Percentiles rank a stretch among this genome's conserved stretches.
Evolutionary conservation across 176 grass and related monocot species (phyloP).

Genomic region (Eleusine coracana): DNA sequence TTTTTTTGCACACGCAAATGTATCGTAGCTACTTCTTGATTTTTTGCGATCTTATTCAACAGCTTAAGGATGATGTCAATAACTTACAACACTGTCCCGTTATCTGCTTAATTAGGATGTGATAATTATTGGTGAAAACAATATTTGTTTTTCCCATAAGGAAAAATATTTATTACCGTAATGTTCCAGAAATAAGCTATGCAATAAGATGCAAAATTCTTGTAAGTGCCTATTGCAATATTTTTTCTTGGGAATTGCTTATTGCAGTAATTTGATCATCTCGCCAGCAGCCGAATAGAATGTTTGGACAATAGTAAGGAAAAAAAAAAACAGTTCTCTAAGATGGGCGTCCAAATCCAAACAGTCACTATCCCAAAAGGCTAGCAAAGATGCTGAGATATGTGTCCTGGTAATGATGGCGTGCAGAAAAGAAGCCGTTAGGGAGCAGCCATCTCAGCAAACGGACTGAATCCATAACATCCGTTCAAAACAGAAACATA

Average conservation of each 20-base stretch:
- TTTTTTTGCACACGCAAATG: not conserved
- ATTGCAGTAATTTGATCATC: not conserved
- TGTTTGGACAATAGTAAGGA: not conserved
- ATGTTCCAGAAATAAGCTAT: not conserved
- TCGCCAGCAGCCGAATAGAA: not conserved
- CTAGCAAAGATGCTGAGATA: conserved; percentile 9
- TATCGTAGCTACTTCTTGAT: not conserved
- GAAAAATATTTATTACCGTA: too few relatives aligned
- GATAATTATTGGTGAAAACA: too few relatives aligned
- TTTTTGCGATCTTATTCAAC: too few relatives aligned
- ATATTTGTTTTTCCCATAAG: too few relatives aligned
- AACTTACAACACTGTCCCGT: too few relatives aligned
- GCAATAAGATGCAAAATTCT: not conserved
- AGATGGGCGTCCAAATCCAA: conserved; percentile 14
- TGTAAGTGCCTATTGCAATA: not conserved
- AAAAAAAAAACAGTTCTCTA: too few relatives aligned
- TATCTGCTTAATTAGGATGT: too few relatives aligned
- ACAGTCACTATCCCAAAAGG: conserved; percentile 17
- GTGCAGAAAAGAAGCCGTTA: conserved; percentile 42
- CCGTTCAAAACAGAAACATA: too few relatives aligned
- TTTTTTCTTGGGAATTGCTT: too few relatives aligned
- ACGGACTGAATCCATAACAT: not conserved
- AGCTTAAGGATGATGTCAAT: too few relatives aligned
- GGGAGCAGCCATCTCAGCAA: conserved; percentile 43
- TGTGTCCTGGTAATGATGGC: conserved; percentile 10